Evolutionary conservation across 2,329 filamentous ascomycete genomes (phyloP), one percentile per base, ranked within the genome.

Genomic region (Xylaria hypoxylon): DNA sequence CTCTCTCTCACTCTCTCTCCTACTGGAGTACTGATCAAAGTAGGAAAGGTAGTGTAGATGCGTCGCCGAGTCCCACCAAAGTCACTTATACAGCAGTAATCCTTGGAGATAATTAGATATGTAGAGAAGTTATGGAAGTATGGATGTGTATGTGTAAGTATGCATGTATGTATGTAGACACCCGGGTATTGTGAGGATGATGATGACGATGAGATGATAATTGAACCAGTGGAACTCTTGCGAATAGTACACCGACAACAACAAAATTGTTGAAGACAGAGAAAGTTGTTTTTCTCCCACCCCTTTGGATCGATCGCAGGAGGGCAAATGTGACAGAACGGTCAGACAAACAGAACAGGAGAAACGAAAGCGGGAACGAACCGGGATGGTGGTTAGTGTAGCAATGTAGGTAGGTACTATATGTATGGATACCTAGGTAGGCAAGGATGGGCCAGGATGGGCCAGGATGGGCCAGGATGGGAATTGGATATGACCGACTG

Each of bases 301-400:
- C 33, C 40, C 26, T 58, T 42, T 42, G 61, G 45, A 40, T 52
- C 38, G 45, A 40, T 52, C 38, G 28, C 22, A 53, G 51, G 51
- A 5, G 24, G 52, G 52, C 52, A 44, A 55, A 28, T 42, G 42
- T 28, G 52, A 55, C 22, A 15, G 59, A 26, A 26, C 22, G 42
- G 56, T 42, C 45, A 58, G 51, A 58, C 56, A 63, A 63, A 63
- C 48, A 63, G 38, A 62, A 26, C 55, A 28, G 45, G 60, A 42
- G 33, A 59, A 59, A 24, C 22, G 52, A 42, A 42, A 55, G 35
- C 35, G 51, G 51, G 40, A 19, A 48, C 26, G 42, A 56, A 48
- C 61, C 65, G 45, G 65, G 56, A 48, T 57, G 19, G 47, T 45
- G 59, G 48, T 47, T 51, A 52, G 26, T 19, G 22, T 38, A 31